Evolutionary conservation across 768 basidiomycete genomes (phyloP).

Genomic region (Naganishia vaughanmartiniae): DNA sequence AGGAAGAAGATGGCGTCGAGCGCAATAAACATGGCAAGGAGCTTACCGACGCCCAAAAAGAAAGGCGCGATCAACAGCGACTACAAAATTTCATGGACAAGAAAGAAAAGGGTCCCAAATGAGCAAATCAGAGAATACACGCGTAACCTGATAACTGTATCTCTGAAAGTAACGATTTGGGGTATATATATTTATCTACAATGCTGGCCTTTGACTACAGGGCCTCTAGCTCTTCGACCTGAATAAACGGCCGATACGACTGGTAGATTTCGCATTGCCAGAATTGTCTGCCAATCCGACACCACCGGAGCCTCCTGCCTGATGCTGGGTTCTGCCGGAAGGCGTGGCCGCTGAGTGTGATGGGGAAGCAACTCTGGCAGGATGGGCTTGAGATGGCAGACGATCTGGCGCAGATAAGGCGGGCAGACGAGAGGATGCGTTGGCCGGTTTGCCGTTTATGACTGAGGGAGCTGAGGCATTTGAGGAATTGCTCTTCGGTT

Average conservation of each 20-base stretch:
- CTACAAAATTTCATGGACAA: constrained; percentile 15
- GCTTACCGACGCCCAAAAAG: constrained; percentile 11
- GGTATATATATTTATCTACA: constrained; percentile 3
- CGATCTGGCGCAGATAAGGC: neutral
- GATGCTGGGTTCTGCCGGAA: neutral
- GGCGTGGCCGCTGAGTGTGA: neutral
- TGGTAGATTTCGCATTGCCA: neutral
- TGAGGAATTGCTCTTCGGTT: constrained; percentile 29
- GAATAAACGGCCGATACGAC: constrained; percentile 19
- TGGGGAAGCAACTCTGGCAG: neutral
- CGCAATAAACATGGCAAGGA: constrained; percentile 1
- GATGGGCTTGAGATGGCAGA: neutral
- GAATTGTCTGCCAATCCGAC: neutral
- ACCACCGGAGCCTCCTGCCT: neutral
- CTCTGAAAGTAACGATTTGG: too few species aligned
- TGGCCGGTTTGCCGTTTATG: neutral
- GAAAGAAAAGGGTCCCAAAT: constrained; percentile 12
- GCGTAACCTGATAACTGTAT: neutral
- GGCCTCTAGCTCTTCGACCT: constrained; percentile 15
- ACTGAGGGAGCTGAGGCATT: neutral
- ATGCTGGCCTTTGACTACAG: neutral
- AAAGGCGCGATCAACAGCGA: constrained; percentile 19
- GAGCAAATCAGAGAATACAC: neutral
- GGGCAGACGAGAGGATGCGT: neutral
- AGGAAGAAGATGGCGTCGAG: constrained; percentile 31